These are phyloP conservation scores for Meyerozyma carpophila DNA, from an alignment of 1,139 yeast genomes.

Conservation along the genomic window DNA sequence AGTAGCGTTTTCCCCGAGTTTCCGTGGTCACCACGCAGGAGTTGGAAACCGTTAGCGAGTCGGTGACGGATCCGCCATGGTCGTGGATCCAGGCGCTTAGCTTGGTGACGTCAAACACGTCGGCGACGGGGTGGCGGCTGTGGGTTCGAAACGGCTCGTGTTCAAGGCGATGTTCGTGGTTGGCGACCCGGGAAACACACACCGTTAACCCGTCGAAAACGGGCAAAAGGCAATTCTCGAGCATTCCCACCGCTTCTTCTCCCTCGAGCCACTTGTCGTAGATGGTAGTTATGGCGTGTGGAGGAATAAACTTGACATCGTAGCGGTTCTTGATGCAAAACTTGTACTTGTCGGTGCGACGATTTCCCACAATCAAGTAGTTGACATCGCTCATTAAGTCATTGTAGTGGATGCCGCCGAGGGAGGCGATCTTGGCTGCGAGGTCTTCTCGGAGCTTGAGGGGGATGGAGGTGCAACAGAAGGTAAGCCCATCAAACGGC, in stretches of 20 bases:
- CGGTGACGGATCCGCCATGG: constrained; percentile 58
- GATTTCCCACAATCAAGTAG: constrained; percentile 61
- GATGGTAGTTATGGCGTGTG: constrained; percentile 39
- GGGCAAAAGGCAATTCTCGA: constrained; percentile 24
- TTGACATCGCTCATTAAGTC: constrained; percentile 67
- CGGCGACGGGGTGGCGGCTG: constrained; percentile 13
- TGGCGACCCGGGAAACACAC: constrained; percentile 48
- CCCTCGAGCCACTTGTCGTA: constrained; percentile 54
- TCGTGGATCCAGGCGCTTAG: constrained; percentile 29
- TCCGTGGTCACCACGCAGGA: constrained; percentile 52
- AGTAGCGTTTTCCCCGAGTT: constrained; percentile 54
- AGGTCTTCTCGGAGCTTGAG: constrained; percentile 24
- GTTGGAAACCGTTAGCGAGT: constrained; percentile 48
- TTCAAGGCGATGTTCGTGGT: constrained; percentile 19
- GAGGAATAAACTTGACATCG: constrained; percentile 53
- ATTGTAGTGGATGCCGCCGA: constrained; percentile 61
- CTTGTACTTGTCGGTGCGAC: constrained; percentile 62
- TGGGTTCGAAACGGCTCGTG: constrained; percentile 5
- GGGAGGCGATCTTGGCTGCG: constrained; percentile 37
- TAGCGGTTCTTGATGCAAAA: constrained; percentile 55
- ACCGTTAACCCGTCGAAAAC: constrained; percentile 45
- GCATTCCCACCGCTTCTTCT: constrained; percentile 22
- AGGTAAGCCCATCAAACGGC: constrained; percentile 31
- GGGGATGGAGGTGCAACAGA: constrained; percentile 41
- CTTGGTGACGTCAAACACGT: constrained; percentile 14